Evolutionary conservation across 2,329 filamentous ascomycete species (phyloP), one percentile per base, ranked within the genome.

Genomic region (Emmonsiellopsis sp.): DNA sequence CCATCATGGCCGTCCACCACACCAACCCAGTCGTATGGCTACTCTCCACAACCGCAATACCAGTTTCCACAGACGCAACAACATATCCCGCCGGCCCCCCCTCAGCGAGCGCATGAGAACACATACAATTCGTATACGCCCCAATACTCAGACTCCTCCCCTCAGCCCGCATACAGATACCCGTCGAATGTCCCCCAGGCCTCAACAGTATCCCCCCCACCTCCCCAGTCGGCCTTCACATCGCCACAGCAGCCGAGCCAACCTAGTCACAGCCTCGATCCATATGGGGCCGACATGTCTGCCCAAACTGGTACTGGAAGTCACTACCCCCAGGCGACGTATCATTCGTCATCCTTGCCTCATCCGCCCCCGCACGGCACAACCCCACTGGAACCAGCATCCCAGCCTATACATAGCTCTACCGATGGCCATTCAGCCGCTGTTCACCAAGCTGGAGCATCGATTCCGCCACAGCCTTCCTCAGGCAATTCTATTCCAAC

Each of bases 401-500:
- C 42, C 31, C 42, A 46, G 34, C 42, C 50, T 5, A 57, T 63
- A 2, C 59, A 60, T 27, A 62, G 56, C 44, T 62, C 65, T 13
- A 51, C 55, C 7, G 64, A 68, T 27, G 62, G 60, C 13, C 9
- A 56, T 14, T 33, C 34, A 65, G 66, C 45, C 57, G 54, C 21
- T 61, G 62, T 47, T 62, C 62, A 11, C 55, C 62, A 34, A 65
- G 61, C 57, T 62, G 64, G 27, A 13, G 51, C 40, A 36, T 40
- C 52, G 36, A 34, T 39, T 21, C 47, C 54, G 17, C 53, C 53
- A 37, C 54, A 45, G n/a, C 66, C 68, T 33, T 54, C 63, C 6
- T 63, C 64, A 10, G 67, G 66, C 11, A 65, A 72, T 59, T 61
- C 75, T 61, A 55, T 75, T 59, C 61, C 75, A 60, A 68, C 69